Evolutionary conservation across 495 filamentous ascomycete species (phyloP).

Genomic region (Hypoxylon intermedium): DNA sequence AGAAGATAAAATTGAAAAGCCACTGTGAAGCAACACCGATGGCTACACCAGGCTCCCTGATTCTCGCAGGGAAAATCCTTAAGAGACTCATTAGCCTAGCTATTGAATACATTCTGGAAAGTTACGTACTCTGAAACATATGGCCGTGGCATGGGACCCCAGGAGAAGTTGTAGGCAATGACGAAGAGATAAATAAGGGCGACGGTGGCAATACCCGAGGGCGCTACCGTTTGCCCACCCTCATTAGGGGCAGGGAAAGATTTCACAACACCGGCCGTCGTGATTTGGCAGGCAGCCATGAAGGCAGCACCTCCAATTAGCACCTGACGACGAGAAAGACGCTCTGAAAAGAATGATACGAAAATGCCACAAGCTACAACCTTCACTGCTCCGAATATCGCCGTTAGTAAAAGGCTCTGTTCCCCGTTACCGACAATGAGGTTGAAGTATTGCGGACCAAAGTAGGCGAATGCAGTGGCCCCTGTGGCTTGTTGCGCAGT

Average conservation of each 20-base stretch:
- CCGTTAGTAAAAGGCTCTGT: slow-evolving; percentile 54
- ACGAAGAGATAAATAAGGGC: slow-evolving; percentile 61
- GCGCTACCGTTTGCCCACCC: slow-evolving; percentile 41
- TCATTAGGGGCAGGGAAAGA: slow-evolving; percentile 47
- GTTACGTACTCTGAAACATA: slow-evolving; percentile 52
- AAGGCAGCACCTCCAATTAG: slow-evolving; percentile 49
- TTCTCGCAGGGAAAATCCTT: slow-evolving; percentile 59
- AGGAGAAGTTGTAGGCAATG: slow-evolving; percentile 56
- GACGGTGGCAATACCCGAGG: slow-evolving; percentile 54
- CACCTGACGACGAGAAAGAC: slow-evolving; percentile 48
- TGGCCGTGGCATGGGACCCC: slow-evolving; percentile 59
- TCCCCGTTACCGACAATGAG: slow-evolving; percentile 51
- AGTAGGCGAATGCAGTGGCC: slow-evolving; percentile 45
- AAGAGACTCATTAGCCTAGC: slow-evolving; percentile 49
- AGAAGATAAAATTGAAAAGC: slow-evolving; percentile 61
- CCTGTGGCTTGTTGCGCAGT: slow-evolving; percentile 56
- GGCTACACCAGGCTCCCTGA: slow-evolving; percentile 55
- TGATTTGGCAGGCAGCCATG: slow-evolving; percentile 48
- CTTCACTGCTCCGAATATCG: slow-evolving; percentile 62
- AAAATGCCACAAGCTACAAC: slow-evolving; percentile 53
- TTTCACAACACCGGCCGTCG: slow-evolving; percentile 44
- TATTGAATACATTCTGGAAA: slow-evolving; percentile 43
- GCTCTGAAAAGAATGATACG: slow-evolving; percentile 49
- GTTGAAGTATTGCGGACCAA: slow-evolving; percentile 58
- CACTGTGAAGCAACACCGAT: slow-evolving; percentile 55